Evolutionary conservation across 768 basidiomycete species (phyloP).

Genomic region (Auriculariales sp.): DNA sequence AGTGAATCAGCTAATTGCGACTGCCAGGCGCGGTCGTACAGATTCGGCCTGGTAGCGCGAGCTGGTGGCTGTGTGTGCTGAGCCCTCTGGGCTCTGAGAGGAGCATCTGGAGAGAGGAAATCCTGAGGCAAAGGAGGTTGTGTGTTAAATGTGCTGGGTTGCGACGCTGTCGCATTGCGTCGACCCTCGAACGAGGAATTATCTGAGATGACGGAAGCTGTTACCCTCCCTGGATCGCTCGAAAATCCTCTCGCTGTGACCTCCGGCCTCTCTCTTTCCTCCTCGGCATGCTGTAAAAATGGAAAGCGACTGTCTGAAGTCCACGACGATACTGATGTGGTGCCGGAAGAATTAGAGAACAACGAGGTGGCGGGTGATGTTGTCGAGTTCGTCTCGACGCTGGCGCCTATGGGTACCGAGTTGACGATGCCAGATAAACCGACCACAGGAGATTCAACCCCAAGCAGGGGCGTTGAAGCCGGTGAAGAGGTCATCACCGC

Average conservation of each 20-base stretch:
- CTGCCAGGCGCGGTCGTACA: neutral
- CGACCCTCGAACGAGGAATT: neutral
- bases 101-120: neutral
- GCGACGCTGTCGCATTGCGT: neutral
- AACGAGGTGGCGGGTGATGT: slow-evolving; percentile 3
- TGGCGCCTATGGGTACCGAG: neutral
- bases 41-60: neutral
- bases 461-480: neutral
- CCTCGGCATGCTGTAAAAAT: neutral
- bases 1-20: neutral
- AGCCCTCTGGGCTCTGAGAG: neutral
- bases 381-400: neutral
- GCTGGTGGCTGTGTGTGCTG: neutral
- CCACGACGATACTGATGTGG: slow-evolving; percentile 5
- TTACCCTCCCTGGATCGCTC: neutral
- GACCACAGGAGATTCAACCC: neutral
- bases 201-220: neutral
- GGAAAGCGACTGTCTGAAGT: neutral
- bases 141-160: neutral
- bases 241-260: neutral
- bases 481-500: neutral
- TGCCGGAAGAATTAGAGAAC: slow-evolving; percentile 6
- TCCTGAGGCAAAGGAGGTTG: neutral
- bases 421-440: neutral
- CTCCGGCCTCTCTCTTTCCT: neutral